Base-by-base conservation (phyloP, 1,139 yeast species). In the Saccharomyces hybrid region DNA sequence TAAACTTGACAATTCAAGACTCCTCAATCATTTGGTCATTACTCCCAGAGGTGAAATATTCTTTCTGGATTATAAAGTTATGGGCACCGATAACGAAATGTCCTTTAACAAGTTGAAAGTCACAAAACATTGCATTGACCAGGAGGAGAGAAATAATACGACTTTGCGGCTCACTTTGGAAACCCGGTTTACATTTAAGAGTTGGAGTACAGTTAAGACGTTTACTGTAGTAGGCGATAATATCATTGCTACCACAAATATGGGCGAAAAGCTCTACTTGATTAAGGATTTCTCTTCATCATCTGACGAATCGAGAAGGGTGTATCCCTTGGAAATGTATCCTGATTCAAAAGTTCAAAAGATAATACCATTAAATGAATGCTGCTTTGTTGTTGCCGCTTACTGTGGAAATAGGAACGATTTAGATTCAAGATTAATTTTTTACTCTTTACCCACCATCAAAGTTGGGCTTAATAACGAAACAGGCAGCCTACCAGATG, bases 161-260 rank as follows among this genome's bases (percentile, higher is more conserved):
- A 16, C 7, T 16, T 19, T 38, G 19, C 44, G 11, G 9, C 16
- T 38, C 11, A 19, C 44, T 6, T 16, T 38, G 3, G n/a, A 52
- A 1, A 46, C 49, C 1, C 49, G 49, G 44, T 49, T 56, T 8
- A 31, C 53, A 11, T 54, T 58, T 28, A 44, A 55, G 14, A 57
- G 57, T 14, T 55, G 54, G 23, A 55, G 60, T 13, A 31, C 51
- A 11, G 29, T 55, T 1, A 52, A 48, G 32, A 57, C 55, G n/a
- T 61, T 61, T 50, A 55, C 52, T 27, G 31, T 61, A 4, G 54
- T 54, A 38, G 58, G 55, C 13, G 54, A 54, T 50, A 55, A 56
- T 31, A 52, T 60, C 19, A 48, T 60, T 13, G 50, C 59, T 13
- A 51, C 57, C n/a, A 53, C 48, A 6, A 50, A 48, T 14, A 42